A percentile compares a stretch with the other conserved stretches of the same genome.
phyloP scores from a whole-genome alignment of 805 yeast species.

The Starmerella geochares region DNA sequence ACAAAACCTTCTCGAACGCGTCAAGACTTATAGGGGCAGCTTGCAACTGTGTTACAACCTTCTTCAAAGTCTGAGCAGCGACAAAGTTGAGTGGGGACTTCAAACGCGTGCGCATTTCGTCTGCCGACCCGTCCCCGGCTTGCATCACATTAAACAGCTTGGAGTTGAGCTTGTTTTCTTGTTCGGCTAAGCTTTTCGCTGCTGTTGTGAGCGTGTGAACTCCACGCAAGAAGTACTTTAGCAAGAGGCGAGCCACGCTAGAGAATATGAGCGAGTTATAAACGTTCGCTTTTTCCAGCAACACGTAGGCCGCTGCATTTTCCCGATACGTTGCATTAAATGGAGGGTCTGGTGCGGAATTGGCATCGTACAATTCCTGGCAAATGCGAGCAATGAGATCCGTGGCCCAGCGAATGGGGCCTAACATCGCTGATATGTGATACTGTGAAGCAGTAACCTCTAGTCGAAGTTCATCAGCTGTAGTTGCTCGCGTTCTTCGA shows the following conservation, averaged over 20 bases:
- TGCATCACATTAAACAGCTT: conserved; percentile 24
- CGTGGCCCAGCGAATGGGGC: conserved; percentile 75
- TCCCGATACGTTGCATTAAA: neutral
- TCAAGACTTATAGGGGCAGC: conserved; percentile 22
- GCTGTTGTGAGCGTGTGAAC: conserved; percentile 29
- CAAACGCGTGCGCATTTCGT: conserved; percentile 22
- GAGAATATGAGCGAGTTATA: conserved; percentile 32
- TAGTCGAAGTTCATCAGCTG: conserved; percentile 37
- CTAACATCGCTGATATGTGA: conserved; percentile 38
- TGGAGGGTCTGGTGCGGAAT: conserved; percentile 15
- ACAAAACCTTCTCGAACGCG: conserved; percentile 22
- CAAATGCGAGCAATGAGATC: conserved; percentile 63
- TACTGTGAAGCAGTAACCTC: conserved; percentile 27
- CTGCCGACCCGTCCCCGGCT: conserved; percentile 26
- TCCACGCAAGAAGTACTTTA: conserved; percentile 33
- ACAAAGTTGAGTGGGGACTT: conserved; percentile 9
- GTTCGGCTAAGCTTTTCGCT: conserved; percentile 17
- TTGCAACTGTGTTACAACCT: conserved; percentile 16
- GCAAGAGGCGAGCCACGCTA: conserved; percentile 31
- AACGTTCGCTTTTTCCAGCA: conserved; percentile 19
- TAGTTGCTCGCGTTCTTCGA: conserved; percentile 18
- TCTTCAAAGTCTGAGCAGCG: conserved; percentile 21
- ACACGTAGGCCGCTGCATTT: neutral
- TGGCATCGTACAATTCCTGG: conserved; percentile 46
- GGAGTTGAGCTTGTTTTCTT: conserved; percentile 20